These are phyloP conservation scores for Penicillium goetzii DNA, from an alignment of 495 filamentous ascomycete genomes.

Conservation along the genomic window DNA sequence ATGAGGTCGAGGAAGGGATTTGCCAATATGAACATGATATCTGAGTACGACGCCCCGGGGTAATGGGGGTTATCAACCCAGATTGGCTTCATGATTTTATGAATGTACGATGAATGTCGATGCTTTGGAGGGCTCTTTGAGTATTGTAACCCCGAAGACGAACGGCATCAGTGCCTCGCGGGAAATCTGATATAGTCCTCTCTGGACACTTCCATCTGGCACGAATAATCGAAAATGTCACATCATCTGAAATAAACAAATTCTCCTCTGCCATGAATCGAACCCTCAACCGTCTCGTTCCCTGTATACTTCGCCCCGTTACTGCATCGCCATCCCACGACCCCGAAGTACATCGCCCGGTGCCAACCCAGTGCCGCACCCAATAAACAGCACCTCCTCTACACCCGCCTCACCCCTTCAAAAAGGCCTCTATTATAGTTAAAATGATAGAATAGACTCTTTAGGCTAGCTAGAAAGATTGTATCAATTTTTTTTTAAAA, in stretches of 20 bases:
- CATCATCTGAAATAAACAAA: background rate
- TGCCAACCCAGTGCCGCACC: too few species aligned
- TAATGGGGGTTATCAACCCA: too few species aligned
- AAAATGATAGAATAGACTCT: too few species aligned
- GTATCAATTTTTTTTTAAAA: too few species aligned
- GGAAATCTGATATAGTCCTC: background rate
- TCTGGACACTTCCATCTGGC: too few species aligned
- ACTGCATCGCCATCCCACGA: background rate
- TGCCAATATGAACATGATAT: background rate
- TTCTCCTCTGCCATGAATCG: background rate
- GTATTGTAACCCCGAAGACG: too few species aligned
- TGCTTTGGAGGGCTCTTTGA: too few species aligned
- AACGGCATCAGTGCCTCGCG: too few species aligned
- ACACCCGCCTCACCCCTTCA: background rate
- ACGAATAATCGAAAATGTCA: too few species aligned
- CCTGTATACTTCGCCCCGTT: background rate
- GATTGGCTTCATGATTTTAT: too few species aligned
- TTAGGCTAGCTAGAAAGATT: too few species aligned
- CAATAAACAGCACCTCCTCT: background rate
- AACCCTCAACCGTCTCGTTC: background rate
- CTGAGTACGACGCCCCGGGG: background rate
- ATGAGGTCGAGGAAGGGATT: background rate
- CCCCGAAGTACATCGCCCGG: background rate
- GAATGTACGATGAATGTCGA: too few species aligned
- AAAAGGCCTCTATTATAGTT: background rate